phyloP scores from a whole-genome alignment of 129 eudicot species.

The Saussurea involucrata region DNA sequence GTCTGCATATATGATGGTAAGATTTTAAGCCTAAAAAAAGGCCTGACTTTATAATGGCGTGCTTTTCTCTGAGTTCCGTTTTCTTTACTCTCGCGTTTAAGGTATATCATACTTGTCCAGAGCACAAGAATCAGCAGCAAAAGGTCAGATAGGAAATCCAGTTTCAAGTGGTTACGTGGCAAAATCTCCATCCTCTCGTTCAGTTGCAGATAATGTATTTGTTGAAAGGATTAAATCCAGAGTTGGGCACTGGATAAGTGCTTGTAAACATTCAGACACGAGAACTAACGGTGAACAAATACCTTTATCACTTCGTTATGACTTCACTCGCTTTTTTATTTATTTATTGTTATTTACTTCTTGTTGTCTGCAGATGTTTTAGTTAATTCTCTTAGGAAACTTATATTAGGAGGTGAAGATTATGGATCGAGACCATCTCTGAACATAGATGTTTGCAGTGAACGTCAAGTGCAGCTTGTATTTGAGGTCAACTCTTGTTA shows the following conservation, averaged over 20 bases:
- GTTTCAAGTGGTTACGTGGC: slow-evolving; percentile 20
- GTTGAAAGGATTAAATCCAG: slow-evolving; percentile 62
- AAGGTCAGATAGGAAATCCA: slow-evolving; percentile 32
- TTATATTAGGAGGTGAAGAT: slow-evolving; percentile 56
- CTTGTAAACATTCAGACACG: slow-evolving; percentile 48
- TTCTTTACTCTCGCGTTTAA: slow-evolving; percentile 25
- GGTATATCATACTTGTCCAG: slow-evolving; percentile 96
- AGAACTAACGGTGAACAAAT: slow-evolving; percentile 51
- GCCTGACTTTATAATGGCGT: slow-evolving; percentile 6
- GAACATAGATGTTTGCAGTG: slow-evolving; percentile 88
- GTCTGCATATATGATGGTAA: slow-evolving; percentile 82
- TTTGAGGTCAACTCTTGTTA: slow-evolving; percentile 49
- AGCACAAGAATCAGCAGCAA: slow-evolving; percentile 74
- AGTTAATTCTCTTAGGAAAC: slow-evolving; percentile 62
- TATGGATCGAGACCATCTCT: slow-evolving; percentile 85
- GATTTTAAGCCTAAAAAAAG: slow-evolving; percentile 2
- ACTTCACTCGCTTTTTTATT: not conserved
- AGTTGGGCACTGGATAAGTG: slow-evolving; percentile 62
- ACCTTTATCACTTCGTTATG: not conserved
- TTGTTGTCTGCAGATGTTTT: slow-evolving; percentile 60
- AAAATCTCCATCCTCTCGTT: slow-evolving; percentile 47
- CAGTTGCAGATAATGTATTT: slow-evolving; percentile 86
- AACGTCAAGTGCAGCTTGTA: slow-evolving; percentile 90
- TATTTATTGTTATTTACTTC: not conserved
- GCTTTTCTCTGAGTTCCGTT: not conserved